A percentile compares a stretch with the other conserved stretches of the same genome.
These are phyloP conservation scores for Penicillium palitans DNA, from an alignment of 2,329 filamentous ascomycete genomes.

Conservation along the genomic window DNA sequence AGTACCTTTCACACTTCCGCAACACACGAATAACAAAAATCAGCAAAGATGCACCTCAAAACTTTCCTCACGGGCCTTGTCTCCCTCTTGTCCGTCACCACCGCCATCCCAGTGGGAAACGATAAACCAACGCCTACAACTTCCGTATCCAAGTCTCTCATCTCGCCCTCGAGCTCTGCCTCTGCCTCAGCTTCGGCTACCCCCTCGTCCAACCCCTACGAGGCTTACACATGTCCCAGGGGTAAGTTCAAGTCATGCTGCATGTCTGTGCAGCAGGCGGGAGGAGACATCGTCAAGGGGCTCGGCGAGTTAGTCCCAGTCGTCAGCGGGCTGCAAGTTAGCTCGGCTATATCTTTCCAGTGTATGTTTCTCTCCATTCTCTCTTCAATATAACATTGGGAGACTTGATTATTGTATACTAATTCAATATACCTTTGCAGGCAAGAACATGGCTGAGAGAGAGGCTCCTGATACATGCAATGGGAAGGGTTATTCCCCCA, in stretches of 20 bases:
- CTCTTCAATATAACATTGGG: background rate
- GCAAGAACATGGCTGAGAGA: slow-evolving; percentile 20
- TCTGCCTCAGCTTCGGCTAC: slow-evolving; percentile 13
- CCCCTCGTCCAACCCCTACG: slow-evolving; percentile 10
- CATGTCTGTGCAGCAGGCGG: slow-evolving; percentile 18
- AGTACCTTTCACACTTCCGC: background rate
- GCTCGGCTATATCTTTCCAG: slow-evolving; percentile 26
- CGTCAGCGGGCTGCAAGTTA: slow-evolving; percentile 22
- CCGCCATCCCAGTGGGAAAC: slow-evolving; percentile 16
- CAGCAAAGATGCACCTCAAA: slow-evolving; percentile 15
- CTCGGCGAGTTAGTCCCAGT: slow-evolving; percentile 27
- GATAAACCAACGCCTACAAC: slow-evolving; percentile 5
- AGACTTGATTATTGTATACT: background rate
- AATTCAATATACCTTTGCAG: slow-evolving; percentile 12
- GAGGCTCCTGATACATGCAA: slow-evolving; percentile 21
- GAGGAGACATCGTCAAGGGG: slow-evolving; percentile 16
- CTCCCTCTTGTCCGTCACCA: slow-evolving; percentile 12
- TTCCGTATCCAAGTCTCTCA: slow-evolving; percentile 1
- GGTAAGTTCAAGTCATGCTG: slow-evolving; percentile 32
- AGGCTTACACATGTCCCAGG: slow-evolving; percentile 26
- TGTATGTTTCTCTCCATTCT: slow-evolving; percentile 23
- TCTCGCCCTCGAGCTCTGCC: slow-evolving; percentile 2
- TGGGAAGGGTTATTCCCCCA: slow-evolving; percentile 19
- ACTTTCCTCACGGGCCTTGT: slow-evolving; percentile 14
- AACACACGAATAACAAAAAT: background rate